Base-by-base conservation (phyloP, 176 grass and related monocot species). In the Triticum timopheevii region DNA sequence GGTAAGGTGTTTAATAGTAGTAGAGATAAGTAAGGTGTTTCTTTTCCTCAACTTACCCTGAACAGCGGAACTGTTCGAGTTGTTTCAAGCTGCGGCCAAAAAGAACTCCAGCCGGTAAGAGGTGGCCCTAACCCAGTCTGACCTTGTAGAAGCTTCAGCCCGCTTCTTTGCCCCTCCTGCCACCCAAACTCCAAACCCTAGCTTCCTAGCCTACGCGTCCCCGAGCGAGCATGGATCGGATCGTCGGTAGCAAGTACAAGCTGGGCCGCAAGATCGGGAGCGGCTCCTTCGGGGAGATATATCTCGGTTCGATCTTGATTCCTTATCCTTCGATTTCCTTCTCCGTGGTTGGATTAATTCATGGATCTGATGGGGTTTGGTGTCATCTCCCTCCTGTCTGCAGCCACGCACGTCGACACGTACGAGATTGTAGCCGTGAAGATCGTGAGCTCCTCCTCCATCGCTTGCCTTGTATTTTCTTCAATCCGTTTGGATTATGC, bases 351-450 rank as follows among this genome's bases (percentile, higher is more conserved):
- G 61, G 36, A 34, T 69, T 87, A 30, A 19, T 71, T 22, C 11
- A 69, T 79, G 36, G 36, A 70, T 88, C 79, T 93, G 80, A 93
- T 79, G 58, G 31, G 10, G 11, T 73, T 82, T 82, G 39, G 36
- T 85, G n/a, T 45, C 49, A 27, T 73, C 28, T 81, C 12, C 61
- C 52, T 39, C 54, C 17, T n/a, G 17, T 88, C 36, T 87, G 67
- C 89, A 95, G 94, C 91, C 52, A 95, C 94, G 62, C 94, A 95
- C 74, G 79, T 93, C 33, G 91, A 93, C 89, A 93, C 94, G 4
- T 95, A 91, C 69, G 94, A 95, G 87, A 95, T 95, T 58, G 94
- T 95, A 69, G 94, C 94, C 61, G 91, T 95, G 65, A 95, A 95
- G 79, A 93, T 95, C 56, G 91, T 95, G 87, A 95, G 89, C 84